Evolutionary conservation across 1,139 yeast species (phyloP), one percentile per base, ranked within the genome.

Genomic region (Zygotorulaspora mrakii): DNA sequence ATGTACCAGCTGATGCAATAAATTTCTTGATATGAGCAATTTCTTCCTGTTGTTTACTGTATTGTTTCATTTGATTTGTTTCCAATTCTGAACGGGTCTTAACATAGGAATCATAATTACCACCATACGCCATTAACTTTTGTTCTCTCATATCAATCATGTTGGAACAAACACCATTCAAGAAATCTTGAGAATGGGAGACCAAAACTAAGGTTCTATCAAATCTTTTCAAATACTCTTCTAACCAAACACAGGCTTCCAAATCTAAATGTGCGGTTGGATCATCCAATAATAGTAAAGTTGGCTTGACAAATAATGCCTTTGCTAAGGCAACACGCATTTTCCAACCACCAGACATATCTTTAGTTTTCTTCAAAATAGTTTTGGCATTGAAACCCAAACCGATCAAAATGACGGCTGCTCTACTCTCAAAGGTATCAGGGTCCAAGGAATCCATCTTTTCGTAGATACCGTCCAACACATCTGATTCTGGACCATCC

Each of bases 201-300:
- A 91, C 97, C 54, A 91, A 75, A 39, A 91, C 91, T 68, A 94
- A 77, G 50, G 88, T 89, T 67, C 94, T 80, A 68, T 89, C 96
- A 67, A 82, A 91, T 66, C 89, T 76, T 75, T 88, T 89, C 63
- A 91, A 77, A 70, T 91, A 91, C 71, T 89, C 97, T 77, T 91
- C 99, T 68, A 91, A 77, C 98, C 98, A 91, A 62, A 94, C 98
- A 82, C 97, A 91, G 47, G 98, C 98, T 67, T 91, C 96, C 65
- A 94, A 77, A 74, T 91, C 99, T 77, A 91, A 85, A 71, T 91
- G 98, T 48, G 98, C 98, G 55, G 99, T 94, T 60, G 99, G 99
- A 67, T 91, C 98, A 73, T 91, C 99, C 65, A 86, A 76, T 56
- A 86, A 73, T 59, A 86, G 72, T 56, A 86, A 69, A 40, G 94